Base-by-base conservation (phyloP, 2,329 filamentous ascomycete species). In the Aureobasidium musti region DNA sequence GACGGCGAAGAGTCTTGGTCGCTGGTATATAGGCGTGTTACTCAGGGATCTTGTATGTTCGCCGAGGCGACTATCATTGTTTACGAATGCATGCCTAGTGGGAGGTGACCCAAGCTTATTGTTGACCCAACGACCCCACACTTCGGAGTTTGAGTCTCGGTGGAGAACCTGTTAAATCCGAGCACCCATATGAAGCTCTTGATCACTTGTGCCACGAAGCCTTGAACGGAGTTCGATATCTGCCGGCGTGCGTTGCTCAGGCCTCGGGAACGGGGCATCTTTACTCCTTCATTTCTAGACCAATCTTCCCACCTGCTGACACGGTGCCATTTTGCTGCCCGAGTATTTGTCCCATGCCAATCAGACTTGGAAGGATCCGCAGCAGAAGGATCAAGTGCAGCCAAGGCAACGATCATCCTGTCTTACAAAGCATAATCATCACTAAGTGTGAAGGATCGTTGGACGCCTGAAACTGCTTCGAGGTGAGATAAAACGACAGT, bases 401-500 rank as follows among this genome's bases (percentile, higher is more conserved):
- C 23, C 54, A 59, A 30, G 26, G 21, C 21, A 56, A 30, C 23
- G 21, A 14, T 13, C n/a, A 43, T 30, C 21, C 23, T 45, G 37
- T 30, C 54, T 59, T 59, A 59, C 53, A 11, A 21, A 19, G 3
- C 53, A 43, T 28, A n/a, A 13, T 37, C 35, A 14, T 23, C 30
- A 0, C 14, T 21, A 4, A 14, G 17, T 33, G 37, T 41, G 21
- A 59, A 8, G 13, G 3, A 21, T 8, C 2, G 33, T 3, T 49
- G 57, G 19, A 26, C 28, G 57, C 41, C 57, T 45, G n/a, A 17
- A 60, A 28, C 7, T 23, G 11, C 19, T 30, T 53, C 33, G 33
- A 28, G n/a, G 26, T 6, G 19, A 43, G 21, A 60, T 53, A 60
- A 60, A 60, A n/a, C n/a, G 23, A 13, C n/a, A n/a, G n/a, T n/a